Evolutionary conservation across 2,329 filamentous ascomycete species (phyloP), one percentile per base, ranked within the genome.

Genomic region (Talaromyces atroroseus): DNA sequence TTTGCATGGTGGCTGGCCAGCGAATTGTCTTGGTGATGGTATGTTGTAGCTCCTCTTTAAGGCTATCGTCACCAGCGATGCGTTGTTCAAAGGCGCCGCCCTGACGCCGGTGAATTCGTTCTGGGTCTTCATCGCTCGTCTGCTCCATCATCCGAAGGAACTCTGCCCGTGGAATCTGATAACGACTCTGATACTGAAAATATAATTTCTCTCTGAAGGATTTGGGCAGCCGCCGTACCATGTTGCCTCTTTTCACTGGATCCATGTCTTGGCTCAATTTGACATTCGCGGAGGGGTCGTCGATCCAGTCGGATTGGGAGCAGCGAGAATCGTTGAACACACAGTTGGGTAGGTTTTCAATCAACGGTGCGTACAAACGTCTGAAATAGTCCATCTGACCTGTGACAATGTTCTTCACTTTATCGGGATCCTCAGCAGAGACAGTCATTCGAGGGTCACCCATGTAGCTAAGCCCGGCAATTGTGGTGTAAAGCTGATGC

Each of bases 381-480:
- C 94, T 85, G 78, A 99, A 99, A 69, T 96, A 92, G 38, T 88
- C 78, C 68, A 96, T 84, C 72, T 99, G 96, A 67, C 95, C 86
- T 48, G 85, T 85, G 29, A 99, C 94, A 64, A 99, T 99, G 71
- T 97, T 97, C 65, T 83, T 81, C 20, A 99, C 90, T 74, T 99
- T 99, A 67, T 85, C 85, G 32, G 90, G 91, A 68, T 97, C 90
- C 71, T 99, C 94, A 1, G 90, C 90, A 2, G 89, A 88, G 44
- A 96, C 80, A 1, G 85, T 79, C 94, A 99, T 99, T 61, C 94
- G 89, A n/a, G 92, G 90, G 68, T 99, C 94, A 34, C 94, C 94
- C 63, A 95, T 84, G 71, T 99, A 99, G 67, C 89, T 95, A 62
- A 99, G 87, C 21, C 89, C 88, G 0, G 94, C 88, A 59, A 99